A percentile compares a stretch with the other conserved stretches of the same genome.
These are phyloP conservation scores for Amanita pseudoporphyria DNA, from an alignment of 768 basidiomycete species.

Conservation along the genomic window DNA sequence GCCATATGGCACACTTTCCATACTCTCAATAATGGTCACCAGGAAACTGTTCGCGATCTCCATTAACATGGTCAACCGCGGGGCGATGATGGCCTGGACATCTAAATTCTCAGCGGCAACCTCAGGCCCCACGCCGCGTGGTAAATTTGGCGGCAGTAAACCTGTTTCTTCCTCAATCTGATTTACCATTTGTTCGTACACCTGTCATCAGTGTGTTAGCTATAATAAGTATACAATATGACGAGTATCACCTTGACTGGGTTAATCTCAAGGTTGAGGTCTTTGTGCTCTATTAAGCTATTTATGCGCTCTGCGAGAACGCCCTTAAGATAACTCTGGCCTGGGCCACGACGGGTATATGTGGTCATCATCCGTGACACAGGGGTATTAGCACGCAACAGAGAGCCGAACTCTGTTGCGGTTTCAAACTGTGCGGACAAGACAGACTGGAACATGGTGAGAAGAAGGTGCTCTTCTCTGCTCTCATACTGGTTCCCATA, in stretches of 20 bases:
- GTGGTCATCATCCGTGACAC: conserved; percentile 99
- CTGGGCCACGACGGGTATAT: conserved; percentile 96
- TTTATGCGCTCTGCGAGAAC: conserved; percentile 98
- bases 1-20: conserved; percentile 98
- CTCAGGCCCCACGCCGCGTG: conserved; percentile 90
- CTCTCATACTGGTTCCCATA: conserved; percentile 99
- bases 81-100: conserved; percentile 97
- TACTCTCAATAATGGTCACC: conserved; percentile 93
- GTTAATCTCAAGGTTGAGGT: conserved; percentile 98
- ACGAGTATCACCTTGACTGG: conserved; percentile 72
- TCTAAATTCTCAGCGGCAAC: conserved; percentile 90
- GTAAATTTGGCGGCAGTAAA: conserved; percentile 80
- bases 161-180: conserved; percentile 99
- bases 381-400: conserved; percentile 96
- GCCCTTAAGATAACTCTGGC: conserved; percentile 96
- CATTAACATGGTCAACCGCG: conserved; percentile 97
- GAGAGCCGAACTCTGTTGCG: conserved; percentile 97
- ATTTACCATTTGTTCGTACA: conserved; percentile 99
- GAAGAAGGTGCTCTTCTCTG: conserved; percentile 92
- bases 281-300: conserved; percentile 98
- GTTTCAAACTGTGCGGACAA: conserved; percentile 99
- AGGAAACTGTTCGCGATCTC: conserved; percentile 98
- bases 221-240: neutral
- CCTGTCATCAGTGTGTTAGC: conserved; percentile 34
- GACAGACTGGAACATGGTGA: conserved; percentile 99